Base-by-base conservation (phyloP, 2,329 filamentous ascomycete genomes). In the Fusarium tjaetaba region DNA sequence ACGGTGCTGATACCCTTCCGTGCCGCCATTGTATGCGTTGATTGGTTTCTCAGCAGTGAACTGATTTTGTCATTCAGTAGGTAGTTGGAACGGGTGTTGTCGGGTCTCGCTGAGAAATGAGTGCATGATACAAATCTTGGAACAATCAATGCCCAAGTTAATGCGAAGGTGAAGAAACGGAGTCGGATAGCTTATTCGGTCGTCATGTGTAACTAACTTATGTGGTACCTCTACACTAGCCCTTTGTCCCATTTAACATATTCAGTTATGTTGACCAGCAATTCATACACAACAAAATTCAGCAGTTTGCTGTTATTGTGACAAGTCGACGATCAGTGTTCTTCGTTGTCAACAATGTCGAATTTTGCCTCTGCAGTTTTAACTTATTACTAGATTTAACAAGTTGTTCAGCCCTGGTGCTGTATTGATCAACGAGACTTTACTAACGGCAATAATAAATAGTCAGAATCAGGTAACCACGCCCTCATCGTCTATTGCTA, bases 401-500 rank as follows among this genome's bases (percentile, higher is more conserved):
- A 32, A 57, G 28, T 20, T 32, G 26, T 34, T 57, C n/a, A 36
- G 32, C 11, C 26, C 16, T 24, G 59, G 39, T 32, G 42, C 11
- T 20, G 26, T 28, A 28, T 42, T 42, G 7, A 42, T 62, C 46
- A 57, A 38, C 42, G 43, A 34, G 30, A 46, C 26, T 15, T 65
- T 41, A 51, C 16, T 41, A 38, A 36, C 39, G 38, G 30, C 51
- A 48, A 61, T 34, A 58, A 56, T 22, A 49, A 55, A 65, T 45
- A 71, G 39, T 64, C 48, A 65, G 60, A 64, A 68, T 58, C 67
- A 68, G 48, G 63, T 72, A 70, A 58, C 63, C 74, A 69, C 68
- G 66, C 66, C 71, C 69, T 79, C 70, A 75, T 76, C 75, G 75
- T 82, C 79, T 82, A 81, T 81, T 80, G 74, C 74, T 79, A 81